A percentile compares a stretch with the other conserved stretches of the same genome.
phyloP scores from a whole-genome alignment of 805 yeast species.

The Candida adriatica region DNA sequence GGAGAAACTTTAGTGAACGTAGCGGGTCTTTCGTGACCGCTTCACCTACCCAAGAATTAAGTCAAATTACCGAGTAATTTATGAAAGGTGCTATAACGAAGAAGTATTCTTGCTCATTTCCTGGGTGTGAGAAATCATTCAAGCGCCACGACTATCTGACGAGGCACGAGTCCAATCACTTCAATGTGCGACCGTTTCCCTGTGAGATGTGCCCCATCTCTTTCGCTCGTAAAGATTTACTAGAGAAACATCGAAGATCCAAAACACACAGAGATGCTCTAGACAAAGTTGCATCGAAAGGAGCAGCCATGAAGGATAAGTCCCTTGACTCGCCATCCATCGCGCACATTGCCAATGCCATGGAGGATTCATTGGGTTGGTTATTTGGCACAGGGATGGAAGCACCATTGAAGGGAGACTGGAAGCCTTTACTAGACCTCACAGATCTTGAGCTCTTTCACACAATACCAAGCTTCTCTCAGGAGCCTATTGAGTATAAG shows the following conservation, averaged over 20 bases:
- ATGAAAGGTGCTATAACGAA: too few species aligned
- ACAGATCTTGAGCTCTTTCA: conserved; percentile 1
- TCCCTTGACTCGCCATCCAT: not conserved
- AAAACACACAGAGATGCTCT: conserved; percentile 14
- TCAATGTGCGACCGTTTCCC: conserved; percentile 21
- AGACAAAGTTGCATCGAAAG: not conserved
- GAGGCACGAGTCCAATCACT: conserved; percentile 28
- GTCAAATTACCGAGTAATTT: too few species aligned
- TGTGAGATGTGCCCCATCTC: conserved; percentile 23
- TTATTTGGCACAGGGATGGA: conserved; percentile 17
- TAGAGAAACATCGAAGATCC: conserved; percentile 26
- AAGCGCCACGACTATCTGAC: conserved; percentile 30
- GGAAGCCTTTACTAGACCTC: conserved; percentile 1
- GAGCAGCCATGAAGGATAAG: not conserved
- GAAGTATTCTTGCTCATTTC: conserved; percentile 10
- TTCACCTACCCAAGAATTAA: too few species aligned
- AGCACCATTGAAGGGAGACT: not conserved
- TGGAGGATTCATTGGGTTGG: conserved; percentile 22
- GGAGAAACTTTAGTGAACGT: too few species aligned
- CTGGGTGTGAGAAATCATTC: conserved; percentile 22
- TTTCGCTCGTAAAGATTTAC: conserved; percentile 27
- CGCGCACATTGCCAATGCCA: conserved; percentile 14
- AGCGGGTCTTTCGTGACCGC: too few species aligned
- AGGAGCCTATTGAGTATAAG: conserved; percentile 1
- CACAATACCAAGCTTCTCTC: not conserved